Conservation (phyloP, 2,329 filamentous ascomycete genomes). For the Diaporthe velutina region DNA sequence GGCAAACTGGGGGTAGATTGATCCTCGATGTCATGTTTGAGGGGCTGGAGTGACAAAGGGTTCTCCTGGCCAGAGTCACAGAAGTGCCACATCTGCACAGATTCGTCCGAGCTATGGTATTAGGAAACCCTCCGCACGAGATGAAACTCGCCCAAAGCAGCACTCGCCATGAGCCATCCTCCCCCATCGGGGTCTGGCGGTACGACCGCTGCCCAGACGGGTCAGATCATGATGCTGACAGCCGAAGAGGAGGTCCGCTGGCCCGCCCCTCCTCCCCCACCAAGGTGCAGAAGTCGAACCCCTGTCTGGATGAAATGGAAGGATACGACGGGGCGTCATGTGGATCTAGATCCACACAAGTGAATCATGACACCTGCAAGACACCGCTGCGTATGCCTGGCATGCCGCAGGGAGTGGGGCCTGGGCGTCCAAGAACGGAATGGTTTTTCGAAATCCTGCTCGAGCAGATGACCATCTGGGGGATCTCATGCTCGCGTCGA, state of each 20-base stretch:
- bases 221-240: constrained; percentile 10
- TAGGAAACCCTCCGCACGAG: neutral
- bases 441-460: neutral
- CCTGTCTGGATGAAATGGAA: constrained; percentile 26
- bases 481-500: constrained; percentile 6
- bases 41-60: neutral
- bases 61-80: neutral
- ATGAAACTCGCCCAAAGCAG: constrained; percentile 18
- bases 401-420: neutral
- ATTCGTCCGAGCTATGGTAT: constrained; percentile 2
- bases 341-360: constrained; percentile 29
- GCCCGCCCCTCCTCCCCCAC: neutral
- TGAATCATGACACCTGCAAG: constrained; percentile 36
- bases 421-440: constrained; percentile 5
- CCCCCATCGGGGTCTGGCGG: neutral
- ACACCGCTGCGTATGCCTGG: constrained; percentile 21
- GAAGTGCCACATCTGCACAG: constrained; percentile 12
- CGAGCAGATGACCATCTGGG: constrained; percentile 4
- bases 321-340: constrained; percentile 9
- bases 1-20: neutral
- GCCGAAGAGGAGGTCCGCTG: neutral
- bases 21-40: constrained; percentile 22
- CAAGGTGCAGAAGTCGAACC: constrained; percentile 4
- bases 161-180: neutral
- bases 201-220: neutral